Percentiles rank a stretch among this genome's conserved stretches.
These are phyloP conservation scores for Cladophialophora exuberans DNA, from an alignment of 2,329 filamentous ascomycete species.

Conservation along the genomic window DNA sequence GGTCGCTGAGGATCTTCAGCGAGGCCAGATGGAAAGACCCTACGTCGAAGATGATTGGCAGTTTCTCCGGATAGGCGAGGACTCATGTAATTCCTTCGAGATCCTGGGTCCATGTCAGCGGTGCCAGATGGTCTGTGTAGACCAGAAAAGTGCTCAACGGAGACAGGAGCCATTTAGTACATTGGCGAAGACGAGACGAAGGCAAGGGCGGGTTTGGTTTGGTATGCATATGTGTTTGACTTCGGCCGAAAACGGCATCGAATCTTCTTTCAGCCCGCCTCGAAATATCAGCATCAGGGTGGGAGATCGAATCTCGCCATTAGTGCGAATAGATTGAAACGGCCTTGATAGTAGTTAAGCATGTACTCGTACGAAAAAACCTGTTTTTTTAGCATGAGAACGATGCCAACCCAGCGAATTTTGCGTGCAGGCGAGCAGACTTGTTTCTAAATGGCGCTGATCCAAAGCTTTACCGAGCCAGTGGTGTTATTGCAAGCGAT, in stretches of 20 bases:
- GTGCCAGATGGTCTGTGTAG: conserved; percentile 95
- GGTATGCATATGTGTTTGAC: conserved; percentile 69
- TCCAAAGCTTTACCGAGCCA: too few species aligned
- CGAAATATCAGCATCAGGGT: conserved; percentile 13
- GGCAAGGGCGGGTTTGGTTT: conserved; percentile 85
- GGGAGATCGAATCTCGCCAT: conserved; percentile 25
- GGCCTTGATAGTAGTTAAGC: too few species aligned
- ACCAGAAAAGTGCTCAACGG: conserved; percentile 78
- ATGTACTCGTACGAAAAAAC: not conserved
- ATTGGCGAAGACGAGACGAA: conserved; percentile 80
- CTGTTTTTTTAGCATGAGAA: too few species aligned
- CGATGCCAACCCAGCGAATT: too few species aligned
- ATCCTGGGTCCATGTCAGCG: conserved; percentile 82
- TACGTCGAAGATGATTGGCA: conserved; percentile 84
- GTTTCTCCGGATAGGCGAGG: conserved; percentile 64
- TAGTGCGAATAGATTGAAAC: not conserved
- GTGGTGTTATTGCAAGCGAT: too few species aligned
- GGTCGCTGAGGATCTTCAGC: conserved; percentile 54
- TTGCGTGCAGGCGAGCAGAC: too few species aligned
- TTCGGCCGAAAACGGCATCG: not conserved
- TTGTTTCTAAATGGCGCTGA: too few species aligned
- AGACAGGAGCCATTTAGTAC: conserved; percentile 87
- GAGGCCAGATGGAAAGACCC: conserved; percentile 55
- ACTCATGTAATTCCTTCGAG: conserved; percentile 40
- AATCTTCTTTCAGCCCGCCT: not conserved